Base-by-base conservation (phyloP, 306 rosid species). In the Cucurbita argyrosperma region DNA sequence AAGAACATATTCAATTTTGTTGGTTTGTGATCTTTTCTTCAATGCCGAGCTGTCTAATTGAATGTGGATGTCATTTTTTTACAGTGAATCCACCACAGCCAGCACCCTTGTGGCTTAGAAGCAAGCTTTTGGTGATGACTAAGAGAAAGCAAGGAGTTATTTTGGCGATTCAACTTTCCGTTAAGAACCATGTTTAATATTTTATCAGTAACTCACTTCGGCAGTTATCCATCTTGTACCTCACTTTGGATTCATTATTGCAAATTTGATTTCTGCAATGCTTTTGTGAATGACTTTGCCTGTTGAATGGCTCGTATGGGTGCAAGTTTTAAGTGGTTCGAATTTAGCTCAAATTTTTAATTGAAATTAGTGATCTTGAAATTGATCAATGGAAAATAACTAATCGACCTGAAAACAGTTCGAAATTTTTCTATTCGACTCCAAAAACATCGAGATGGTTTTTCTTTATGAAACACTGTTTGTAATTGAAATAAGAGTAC, bases 81-180 rank as follows among this genome's bases (percentile, higher is more conserved):
- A 77, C 90, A 86, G 90, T 69, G 89, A 86, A 38, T 84, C 84
- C 12, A 74, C 87, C 58, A 78, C 84, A 74, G 90, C 93, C 77
- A 88, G 91, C 86, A 90, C 96, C 45, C 90, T 90, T 70, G 96
- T 90, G 79, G 92, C 96, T 49, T 90, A 85, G 45, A 50, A 49
- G 59, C 45, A 50, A 46, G 43, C 26, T 26, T 69, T 68, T 23
- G 74, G 39, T 19, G 72, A 43, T 45, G 11, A 61, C 46, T 35
- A 35, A 61, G 67, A 30, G 19, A 61, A 61, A 51, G 11, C 4
- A 66, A 23, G 71, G 71, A 43, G 58, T 49, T 69, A 50, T 50
- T 69, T 50, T 69, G 74, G 54, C 14, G 14, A 30, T 69, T 12
- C 45, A 26, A 30, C 8, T 69, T 69, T 47, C 19, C 8, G 8